These are phyloP conservation scores for Macrophomina tecta DNA, from an alignment of 2,329 filamentous ascomycete genomes.

Conservation along the genomic window DNA sequence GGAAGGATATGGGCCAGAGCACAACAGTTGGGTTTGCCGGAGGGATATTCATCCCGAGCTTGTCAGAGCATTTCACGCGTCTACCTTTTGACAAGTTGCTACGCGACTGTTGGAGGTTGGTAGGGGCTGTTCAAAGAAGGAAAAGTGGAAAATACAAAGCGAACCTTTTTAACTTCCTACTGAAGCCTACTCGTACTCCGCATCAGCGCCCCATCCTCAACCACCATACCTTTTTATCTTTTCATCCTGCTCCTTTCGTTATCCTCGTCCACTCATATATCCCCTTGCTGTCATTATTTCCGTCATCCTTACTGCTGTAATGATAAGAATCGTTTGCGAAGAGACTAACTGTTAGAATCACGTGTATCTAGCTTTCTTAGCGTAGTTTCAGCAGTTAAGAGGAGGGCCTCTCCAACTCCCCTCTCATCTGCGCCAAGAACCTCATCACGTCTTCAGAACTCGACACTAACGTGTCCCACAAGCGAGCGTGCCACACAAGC, in stretches of 20 bases:
- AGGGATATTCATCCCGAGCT: not conserved
- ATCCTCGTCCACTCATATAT: not conserved
- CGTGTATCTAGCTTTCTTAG: too few relatives aligned
- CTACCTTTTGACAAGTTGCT: not conserved
- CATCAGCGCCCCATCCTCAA: not conserved
- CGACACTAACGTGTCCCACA: too few relatives aligned
- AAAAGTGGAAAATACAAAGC: not conserved
- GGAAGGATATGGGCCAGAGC: not conserved
- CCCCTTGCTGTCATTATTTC: too few relatives aligned
- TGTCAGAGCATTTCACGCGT: not conserved
- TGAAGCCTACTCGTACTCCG: not conserved
- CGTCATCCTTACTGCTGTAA: too few relatives aligned
- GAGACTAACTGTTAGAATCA: too few relatives aligned
- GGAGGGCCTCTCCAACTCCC: too few relatives aligned
- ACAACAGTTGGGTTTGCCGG: not conserved
- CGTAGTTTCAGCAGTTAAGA: too few relatives aligned
- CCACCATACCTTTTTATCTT: not conserved
- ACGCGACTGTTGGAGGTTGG: not conserved
- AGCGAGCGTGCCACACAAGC: too few relatives aligned
- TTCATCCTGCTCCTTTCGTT: not conserved
- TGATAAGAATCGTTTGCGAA: too few relatives aligned
- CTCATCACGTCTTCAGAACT: too few relatives aligned
- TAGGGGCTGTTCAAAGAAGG: not conserved
- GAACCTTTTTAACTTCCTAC: not conserved
- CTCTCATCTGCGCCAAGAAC: too few relatives aligned